Percentiles rank a stretch among this genome's conserved stretches.
phyloP scores from a whole-genome alignment of 352 stramenopile species.

The Lagenidium sp. region DNA sequence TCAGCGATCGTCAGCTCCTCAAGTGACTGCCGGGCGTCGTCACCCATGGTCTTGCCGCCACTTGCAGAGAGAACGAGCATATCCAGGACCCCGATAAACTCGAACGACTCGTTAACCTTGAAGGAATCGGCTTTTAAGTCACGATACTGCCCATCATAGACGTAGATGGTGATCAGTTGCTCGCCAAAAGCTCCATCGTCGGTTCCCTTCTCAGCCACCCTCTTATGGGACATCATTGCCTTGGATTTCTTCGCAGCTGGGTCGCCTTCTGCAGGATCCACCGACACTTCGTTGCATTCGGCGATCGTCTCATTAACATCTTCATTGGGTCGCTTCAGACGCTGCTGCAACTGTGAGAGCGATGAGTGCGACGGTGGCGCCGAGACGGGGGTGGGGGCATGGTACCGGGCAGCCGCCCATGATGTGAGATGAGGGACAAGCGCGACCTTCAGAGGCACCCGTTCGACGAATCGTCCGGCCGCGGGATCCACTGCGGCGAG shows the following conservation, averaged over 20 bases:
- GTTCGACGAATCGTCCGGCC: conserved; percentile 50
- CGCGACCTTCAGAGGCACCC: conserved; percentile 48
- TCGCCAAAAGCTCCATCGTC: too few species aligned
- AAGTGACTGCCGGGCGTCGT: conserved; percentile 21
- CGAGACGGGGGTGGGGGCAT: not conserved
- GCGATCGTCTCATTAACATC: not conserved
- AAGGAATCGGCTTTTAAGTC: conserved; percentile 38
- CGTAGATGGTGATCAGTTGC: conserved; percentile 52
- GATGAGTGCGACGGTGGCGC: not conserved
- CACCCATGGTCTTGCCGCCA: conserved; percentile 7
- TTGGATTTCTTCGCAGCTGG: conserved; percentile 10
- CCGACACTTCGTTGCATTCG: not conserved
- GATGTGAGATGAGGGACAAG: conserved; percentile 47
- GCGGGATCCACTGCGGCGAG: conserved; percentile 3
- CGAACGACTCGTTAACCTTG: conserved; percentile 78
- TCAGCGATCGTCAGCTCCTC: conserved; percentile 58
- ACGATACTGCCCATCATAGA: conserved; percentile 61
- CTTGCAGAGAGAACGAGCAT: conserved; percentile 30
- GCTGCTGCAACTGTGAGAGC: not conserved
- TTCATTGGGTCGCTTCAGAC: conserved; percentile 29
- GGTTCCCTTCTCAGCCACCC: too few species aligned
- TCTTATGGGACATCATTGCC: too few species aligned
- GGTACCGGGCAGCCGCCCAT: conserved; percentile 34
- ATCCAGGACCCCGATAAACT: conserved; percentile 72
- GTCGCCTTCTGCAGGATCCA: not conserved